Base-by-base conservation (phyloP, 345 rosid species). In the Moricandia arvensis region DNA sequence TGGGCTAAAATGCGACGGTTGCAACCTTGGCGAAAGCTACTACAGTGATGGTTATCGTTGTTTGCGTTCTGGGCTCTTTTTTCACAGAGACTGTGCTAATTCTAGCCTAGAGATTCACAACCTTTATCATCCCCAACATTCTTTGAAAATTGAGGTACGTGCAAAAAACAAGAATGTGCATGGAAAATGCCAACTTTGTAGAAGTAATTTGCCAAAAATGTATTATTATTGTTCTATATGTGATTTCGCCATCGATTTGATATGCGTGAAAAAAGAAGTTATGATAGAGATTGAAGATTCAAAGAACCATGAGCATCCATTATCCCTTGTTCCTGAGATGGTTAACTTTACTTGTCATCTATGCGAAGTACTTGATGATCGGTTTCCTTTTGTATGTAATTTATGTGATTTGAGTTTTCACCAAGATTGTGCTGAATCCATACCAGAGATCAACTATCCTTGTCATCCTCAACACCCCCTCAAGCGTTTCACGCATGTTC, bases 391-490 rank as follows among this genome's bases (percentile, higher is more conserved):
- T 72, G 51, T 38, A 21, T 72, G 75, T 33, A 47, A 61, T 2
- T 12, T 61, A 49, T 72, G 75, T 33, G 6, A 11, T 63, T 35
- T 73, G 31, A 73, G 49, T 11, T 73, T 64, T 63, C 77, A 73
- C 57, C 57, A 54, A 55, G 43, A 35, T 15, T 73, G 77, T 5
- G 77, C 64, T 0, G 77, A 64, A 54, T 73, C 71, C 7, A 15
- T 26, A 63, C 54, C 55, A 63, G 63, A 64, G 9, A 12, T 73
- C 43, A 38, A 16, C 17, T 73, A 53, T 3, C 53, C 57, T 34
- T 63, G 55, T 37, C 77, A 73, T 11, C 57, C 57, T 4, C 27
- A 73, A 37, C 77, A 64, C 12, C 17, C 62, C 12, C 70, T 73
- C 6, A 73, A 73, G 27, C 29, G 68, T 59, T 15, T 6, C 35